Evolutionary conservation across 2,329 filamentous ascomycete genomes (phyloP), one percentile per base, ranked within the genome.

Genomic region (Aspergillus jensenii): DNA sequence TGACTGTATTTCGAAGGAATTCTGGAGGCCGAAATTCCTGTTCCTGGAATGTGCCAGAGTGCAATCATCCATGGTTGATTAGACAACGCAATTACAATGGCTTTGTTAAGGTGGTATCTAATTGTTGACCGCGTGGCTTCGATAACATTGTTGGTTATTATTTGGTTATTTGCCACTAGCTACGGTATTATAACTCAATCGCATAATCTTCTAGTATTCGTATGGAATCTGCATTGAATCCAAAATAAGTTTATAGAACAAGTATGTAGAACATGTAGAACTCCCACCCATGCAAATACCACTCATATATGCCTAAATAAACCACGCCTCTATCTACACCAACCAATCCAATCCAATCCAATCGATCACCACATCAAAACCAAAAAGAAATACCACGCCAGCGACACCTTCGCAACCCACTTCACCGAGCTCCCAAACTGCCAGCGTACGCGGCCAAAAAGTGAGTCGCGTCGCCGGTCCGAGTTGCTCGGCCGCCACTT

Each of bases 301-400:
- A 6, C 23, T n/a, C 21, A 27, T 46, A 46, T 27, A 31, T 27
- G 23, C 14, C 12, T n/a, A 37, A 37, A 6, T 37, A 31, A 14
- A 31, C 23, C 15, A 31, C 4, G 35, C 15, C 1, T n/a, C 35
- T 37, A 31, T 46, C 25, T 46, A 44, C 41, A 12, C 23, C 11
- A 45, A 31, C 27, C 41, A 19, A 6, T 9, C 41, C 45, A 15
- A 27, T 40, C 27, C 41, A 19, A 6, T 9, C 41, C 45, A 12
- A 27, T 35, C 31, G 17, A 14, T 46, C 44, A 90, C 62, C 87
- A 87, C 67, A 81, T 81, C 76, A 83, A 85, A 56, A 87, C 79
- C 65, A 93, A 75, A 76, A 86, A 90, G 31, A 79, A 79, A 80
- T 90, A 95, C 71, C 87, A 86, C 14, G 78, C 63, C 45, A 87